Base-by-base conservation (phyloP, 176 grass and related monocot species). In the Tuctoria greenei region DNA sequence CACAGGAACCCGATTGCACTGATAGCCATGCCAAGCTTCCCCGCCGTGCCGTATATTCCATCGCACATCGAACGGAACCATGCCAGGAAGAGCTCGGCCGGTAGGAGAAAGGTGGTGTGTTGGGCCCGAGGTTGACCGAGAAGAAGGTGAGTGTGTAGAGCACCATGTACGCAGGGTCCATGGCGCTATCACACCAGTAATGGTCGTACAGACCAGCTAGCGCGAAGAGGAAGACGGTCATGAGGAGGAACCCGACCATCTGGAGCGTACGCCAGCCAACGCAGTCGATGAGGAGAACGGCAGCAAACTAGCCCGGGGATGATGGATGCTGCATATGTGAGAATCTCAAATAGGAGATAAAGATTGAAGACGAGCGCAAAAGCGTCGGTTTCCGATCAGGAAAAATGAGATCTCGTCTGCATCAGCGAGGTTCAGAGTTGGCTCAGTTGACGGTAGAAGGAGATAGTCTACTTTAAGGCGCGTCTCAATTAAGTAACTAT, bases 91-190 rank as follows among this genome's bases (percentile, higher is more conserved):
- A 91, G 82, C 85, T 91, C 89, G 14, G 89, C 89, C 1, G 82
- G 89, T 9, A 91, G 73, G 82, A 91, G 75, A 83, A 92, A 92
- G 9, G 86, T 92, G 35, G 80, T 89, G 76, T 89, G 83, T 92
- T 92, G 66, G 90, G 83, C 10, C 90, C 86, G 10, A 92, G 87
- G 83, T 92, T 92, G 4, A 86, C 90, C 39, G 69, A 89, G 90
- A 92, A 92, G 83, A 89, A 92, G 5, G 90, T 89, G 50, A 89
- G 71, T 40, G 63, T 79, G 78, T 92, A 92, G 63, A 92, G 78
- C 81, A 87, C 18, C 86, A 89, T 44, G 86, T 65, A 74, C 76
- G 54, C 83, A 81, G 91, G 0, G 89, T 95, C 76, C 91, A 86
- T 37, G 86, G 89, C 18, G 89, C 91, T 46, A 82, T 87, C 14